Base-by-base conservation (phyloP, 495 filamentous ascomycete genomes). In the Aspergillus nidulans region DNA sequence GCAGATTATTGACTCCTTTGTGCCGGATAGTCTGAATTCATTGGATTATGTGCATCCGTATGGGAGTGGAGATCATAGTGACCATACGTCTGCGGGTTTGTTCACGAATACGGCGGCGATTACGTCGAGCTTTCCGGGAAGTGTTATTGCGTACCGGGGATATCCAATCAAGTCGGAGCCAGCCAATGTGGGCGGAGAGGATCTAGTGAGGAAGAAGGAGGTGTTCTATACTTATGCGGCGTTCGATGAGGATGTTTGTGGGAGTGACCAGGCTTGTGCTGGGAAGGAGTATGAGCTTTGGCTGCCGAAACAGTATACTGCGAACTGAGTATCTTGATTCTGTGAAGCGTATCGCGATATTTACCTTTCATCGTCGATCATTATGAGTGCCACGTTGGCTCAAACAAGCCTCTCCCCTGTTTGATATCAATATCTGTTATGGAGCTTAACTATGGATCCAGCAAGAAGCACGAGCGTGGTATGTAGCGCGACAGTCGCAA, bases 11-110 rank as follows among this genome's bases (percentile, higher is more conserved):
- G 18, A 57, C 26, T 32, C 21, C 8, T 61, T 50, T 38, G 13
- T 39, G 3, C 62, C 58, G 9, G 58, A 58, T 13, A 41, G 56
- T 12, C 21, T 64, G 41, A 58, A 61, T 18, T 56, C 58, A 0
- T 49, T 49, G 19, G 58, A 60, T 32, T 58, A 58, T 43, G 18
- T 49, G 13, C 18, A 52, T 24, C 36, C 26, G 2, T 60, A 41
- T 49, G 54, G 53, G 1, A 56, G 39, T 3, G 58, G 58, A 0
- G 62, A 64, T 32, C 62, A 64, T 24, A 58, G 55, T 23, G 62
- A 64, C 19, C 62, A 64, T 43, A 53, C 54, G 13, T 32, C 58
- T 15, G 49, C 49, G 4, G 62, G 46, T 1, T 44, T 46, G 12
- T 64, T 56, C 36, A 49, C 18, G 5, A 42, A 56, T 16, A 26